These are phyloP conservation scores for Podila epicladia DNA, from an alignment of 192 early-diverging fungal genomes.

Conservation along the genomic window DNA sequence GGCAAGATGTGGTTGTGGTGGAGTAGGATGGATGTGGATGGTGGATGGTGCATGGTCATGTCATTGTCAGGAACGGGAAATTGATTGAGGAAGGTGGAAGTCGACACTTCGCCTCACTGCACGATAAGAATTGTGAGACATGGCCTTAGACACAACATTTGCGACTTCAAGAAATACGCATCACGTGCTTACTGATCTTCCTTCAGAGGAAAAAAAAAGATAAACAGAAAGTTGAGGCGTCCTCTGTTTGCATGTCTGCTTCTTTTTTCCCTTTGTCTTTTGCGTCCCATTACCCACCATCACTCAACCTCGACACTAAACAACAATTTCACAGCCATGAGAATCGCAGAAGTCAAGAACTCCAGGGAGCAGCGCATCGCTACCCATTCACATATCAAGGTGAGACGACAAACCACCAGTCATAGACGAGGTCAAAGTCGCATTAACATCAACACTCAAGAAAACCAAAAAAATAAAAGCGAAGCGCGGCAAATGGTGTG, in stretches of 20 bases:
- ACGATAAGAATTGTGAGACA: too few species aligned
- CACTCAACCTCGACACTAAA: slow-evolving; percentile 1
- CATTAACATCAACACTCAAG: slow-evolving; percentile 4
- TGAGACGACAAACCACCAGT: neutral
- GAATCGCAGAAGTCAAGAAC: slow-evolving; percentile 90
- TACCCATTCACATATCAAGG: slow-evolving; percentile 98
- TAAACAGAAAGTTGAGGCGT: slow-evolving; percentile 2
- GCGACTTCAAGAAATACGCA: too few species aligned
- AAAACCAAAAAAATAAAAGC: too few species aligned
- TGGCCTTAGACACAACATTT: too few species aligned
- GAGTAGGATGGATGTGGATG: too few species aligned
- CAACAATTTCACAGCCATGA: slow-evolving; percentile 67
- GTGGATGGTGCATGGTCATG: too few species aligned
- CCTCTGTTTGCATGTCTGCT: neutral
- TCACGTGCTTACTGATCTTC: too few species aligned
- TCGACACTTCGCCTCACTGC: too few species aligned
- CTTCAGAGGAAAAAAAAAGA: neutral
- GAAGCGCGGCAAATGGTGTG: neutral
- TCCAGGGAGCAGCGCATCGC: slow-evolving; percentile 96
- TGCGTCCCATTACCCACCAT: slow-evolving; percentile 1
- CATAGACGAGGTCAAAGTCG: neutral
- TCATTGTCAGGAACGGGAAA: too few species aligned
- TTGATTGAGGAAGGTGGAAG: too few species aligned
- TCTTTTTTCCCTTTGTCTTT: neutral
- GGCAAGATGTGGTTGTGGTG: too few species aligned